Evolutionary conservation across 179 eudicot genomes (phyloP).

Genomic region (Beta corolliflora): DNA sequence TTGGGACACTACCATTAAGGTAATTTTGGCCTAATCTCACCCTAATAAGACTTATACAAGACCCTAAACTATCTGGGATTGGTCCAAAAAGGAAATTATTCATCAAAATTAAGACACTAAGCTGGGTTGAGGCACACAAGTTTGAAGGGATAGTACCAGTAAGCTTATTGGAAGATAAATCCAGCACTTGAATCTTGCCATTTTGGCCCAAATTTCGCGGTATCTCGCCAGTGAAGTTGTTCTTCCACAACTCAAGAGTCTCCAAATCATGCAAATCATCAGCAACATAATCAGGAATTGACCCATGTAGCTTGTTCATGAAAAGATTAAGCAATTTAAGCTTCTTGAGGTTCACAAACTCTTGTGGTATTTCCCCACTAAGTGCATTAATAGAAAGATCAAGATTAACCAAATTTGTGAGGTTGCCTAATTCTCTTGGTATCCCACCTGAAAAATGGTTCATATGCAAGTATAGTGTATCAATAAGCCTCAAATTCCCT

Average conservation of each 20-base stretch:
- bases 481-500: conserved; percentile 58
- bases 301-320: conserved; percentile 78
- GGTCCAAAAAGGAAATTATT: conserved; percentile 83
- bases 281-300: conserved; percentile 76
- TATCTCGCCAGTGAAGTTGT: conserved; percentile 83
- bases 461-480: conserved; percentile 60
- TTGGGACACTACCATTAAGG: conserved; percentile 86
- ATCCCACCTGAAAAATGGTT: conserved; percentile 69
- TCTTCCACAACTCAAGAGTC: conserved; percentile 70
- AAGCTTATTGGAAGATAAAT: conserved; percentile 90
- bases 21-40: conserved; percentile 82
- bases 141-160: conserved; percentile 82
- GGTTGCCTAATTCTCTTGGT: conserved; percentile 68
- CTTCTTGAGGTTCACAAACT: conserved; percentile 44
- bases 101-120: conserved; percentile 60
- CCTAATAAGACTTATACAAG: conserved; percentile 63
- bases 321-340: conserved; percentile 70
- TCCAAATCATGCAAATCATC: conserved; percentile 51
- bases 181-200: conserved; percentile 57
- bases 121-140: conserved; percentile 63
- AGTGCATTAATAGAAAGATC: conserved; percentile 76
- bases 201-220: conserved; percentile 68
- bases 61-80: conserved; percentile 67
- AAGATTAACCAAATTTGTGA: conserved; percentile 60
- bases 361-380: conserved; percentile 75